phyloP scores from a whole-genome alignment of 2,329 filamentous ascomycete genomes.

The Trichoderma atroviride region DNA sequence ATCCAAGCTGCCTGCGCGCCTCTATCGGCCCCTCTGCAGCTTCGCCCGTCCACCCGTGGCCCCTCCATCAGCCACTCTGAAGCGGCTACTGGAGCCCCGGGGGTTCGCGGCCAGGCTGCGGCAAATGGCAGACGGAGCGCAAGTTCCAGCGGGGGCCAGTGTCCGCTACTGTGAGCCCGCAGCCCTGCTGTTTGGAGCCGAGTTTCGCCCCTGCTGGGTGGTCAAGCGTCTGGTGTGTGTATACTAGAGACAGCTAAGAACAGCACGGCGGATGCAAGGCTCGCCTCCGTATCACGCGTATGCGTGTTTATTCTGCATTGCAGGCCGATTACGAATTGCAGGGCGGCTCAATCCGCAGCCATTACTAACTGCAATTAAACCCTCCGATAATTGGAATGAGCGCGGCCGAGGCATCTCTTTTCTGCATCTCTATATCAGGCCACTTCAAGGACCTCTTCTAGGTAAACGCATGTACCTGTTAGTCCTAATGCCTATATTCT shows the following conservation, averaged over 20 bases:
- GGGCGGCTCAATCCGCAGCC: neutral
- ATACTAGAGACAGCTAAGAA: too few species aligned
- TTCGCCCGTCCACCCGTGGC: slow-evolving; percentile 13
- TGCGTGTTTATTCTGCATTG: neutral
- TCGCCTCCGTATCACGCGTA: neutral
- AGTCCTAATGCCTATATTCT: neutral
- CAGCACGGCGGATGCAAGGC: neutral
- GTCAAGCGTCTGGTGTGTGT: neutral
- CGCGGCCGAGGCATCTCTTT: neutral
- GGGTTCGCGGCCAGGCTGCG: slow-evolving; percentile 8
- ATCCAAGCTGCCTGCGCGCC: slow-evolving; percentile 24
- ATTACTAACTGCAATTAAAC: neutral
- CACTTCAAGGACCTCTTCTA: neutral
- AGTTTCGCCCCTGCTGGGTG: neutral
- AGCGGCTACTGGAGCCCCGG: slow-evolving; percentile 15
- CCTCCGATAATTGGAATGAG: neutral
- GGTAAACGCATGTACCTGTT: neutral
- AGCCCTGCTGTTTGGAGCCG: neutral
- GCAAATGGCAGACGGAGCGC: slow-evolving; percentile 21
- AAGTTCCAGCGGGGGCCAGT: slow-evolving; percentile 23
- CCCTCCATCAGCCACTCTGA: slow-evolving; percentile 16
- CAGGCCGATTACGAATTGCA: neutral
- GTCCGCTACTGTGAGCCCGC: neutral
- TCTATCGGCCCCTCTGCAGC: slow-evolving; percentile 13
- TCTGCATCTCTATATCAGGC: neutral